A percentile compares a stretch with the other conserved stretches of the same genome.
Evolutionary conservation across 2,329 filamentous ascomycete species (phyloP).

Genomic region (Diplodia sapinea): DNA sequence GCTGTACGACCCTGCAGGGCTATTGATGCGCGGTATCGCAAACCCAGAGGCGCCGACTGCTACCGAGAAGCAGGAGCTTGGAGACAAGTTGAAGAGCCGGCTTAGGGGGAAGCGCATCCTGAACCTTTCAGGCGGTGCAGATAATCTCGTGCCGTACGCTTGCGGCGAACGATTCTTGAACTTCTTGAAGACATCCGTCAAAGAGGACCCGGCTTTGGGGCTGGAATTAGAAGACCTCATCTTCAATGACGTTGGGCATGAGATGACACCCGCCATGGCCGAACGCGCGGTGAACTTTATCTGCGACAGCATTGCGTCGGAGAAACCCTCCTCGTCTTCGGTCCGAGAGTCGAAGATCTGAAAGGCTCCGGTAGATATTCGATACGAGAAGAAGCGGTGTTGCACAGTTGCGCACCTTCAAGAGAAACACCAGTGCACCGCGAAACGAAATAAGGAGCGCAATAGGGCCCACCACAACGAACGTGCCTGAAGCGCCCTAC

Average conservation of each 20-base stretch:
- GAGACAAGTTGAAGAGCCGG: constrained; percentile 2
- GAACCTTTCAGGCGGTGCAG: constrained; percentile 68
- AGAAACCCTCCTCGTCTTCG: constrained; percentile 16
- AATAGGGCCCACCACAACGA: constrained; percentile 10
- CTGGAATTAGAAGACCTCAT: constrained; percentile 68
- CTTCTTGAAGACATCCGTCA: constrained; percentile 66
- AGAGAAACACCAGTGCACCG: background rate
- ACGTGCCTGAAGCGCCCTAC: constrained; percentile 8
- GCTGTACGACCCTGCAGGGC: constrained; percentile 74
- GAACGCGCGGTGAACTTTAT: constrained; percentile 70
- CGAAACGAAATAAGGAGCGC: constrained; percentile 21
- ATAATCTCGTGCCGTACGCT: constrained; percentile 74
- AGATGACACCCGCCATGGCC: constrained; percentile 72
- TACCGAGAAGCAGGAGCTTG: constrained; percentile 47
- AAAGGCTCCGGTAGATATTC: background rate
- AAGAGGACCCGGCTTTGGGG: constrained; percentile 53
- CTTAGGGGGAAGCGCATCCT: constrained; percentile 67
- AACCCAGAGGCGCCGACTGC: constrained; percentile 30
- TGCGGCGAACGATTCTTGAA: constrained; percentile 65
- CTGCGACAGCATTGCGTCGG: constrained; percentile 46
- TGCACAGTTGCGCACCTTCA: background rate
- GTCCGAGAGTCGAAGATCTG: constrained; percentile 29
- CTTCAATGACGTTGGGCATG: constrained; percentile 72
- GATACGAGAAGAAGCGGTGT: background rate
- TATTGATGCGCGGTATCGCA: constrained; percentile 62